phyloP scores from a whole-genome alignment of 2,329 filamentous ascomycete species.

The Diaporthe vexans region DNA sequence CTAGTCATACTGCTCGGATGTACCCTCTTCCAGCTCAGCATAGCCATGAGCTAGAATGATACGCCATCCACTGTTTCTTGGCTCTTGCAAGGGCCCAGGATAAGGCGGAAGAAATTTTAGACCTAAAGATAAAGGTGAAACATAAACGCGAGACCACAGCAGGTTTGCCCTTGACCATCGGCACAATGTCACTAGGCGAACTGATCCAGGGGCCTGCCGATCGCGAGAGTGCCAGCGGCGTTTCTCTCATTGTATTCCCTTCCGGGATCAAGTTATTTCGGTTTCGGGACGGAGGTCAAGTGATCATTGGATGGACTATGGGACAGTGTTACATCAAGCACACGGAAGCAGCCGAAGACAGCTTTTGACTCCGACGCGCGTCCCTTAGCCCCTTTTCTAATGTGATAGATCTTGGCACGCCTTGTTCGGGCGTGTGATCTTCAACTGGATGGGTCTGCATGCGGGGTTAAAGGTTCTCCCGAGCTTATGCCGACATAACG shows the following conservation, averaged over 20 bases:
- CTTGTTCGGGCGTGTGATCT: background rate
- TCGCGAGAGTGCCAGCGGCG: background rate
- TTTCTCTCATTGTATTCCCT: background rate
- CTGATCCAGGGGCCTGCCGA: background rate
- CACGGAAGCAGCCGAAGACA: slow-evolving; percentile 5
- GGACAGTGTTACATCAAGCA: background rate
- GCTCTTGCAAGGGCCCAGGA: background rate
- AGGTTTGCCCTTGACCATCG: background rate
- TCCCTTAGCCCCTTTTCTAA: background rate
- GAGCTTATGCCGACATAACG: background rate
- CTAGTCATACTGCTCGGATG: background rate
- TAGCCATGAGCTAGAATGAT: background rate
- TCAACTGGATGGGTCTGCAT: background rate
- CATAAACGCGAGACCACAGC: background rate
- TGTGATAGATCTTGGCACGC: background rate
- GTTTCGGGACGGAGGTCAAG: background rate
- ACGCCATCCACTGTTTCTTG: background rate
- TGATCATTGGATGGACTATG: background rate
- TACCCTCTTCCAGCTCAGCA: background rate
- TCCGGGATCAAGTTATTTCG: background rate
- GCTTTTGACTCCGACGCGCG: background rate
- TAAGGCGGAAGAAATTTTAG: background rate
- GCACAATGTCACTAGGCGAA: background rate
- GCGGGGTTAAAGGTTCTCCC: background rate
- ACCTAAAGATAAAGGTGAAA: background rate